These are phyloP conservation scores for Talaromyces sp. DNA, from an alignment of 2,329 filamentous ascomycete genomes.

Conservation along the genomic window DNA sequence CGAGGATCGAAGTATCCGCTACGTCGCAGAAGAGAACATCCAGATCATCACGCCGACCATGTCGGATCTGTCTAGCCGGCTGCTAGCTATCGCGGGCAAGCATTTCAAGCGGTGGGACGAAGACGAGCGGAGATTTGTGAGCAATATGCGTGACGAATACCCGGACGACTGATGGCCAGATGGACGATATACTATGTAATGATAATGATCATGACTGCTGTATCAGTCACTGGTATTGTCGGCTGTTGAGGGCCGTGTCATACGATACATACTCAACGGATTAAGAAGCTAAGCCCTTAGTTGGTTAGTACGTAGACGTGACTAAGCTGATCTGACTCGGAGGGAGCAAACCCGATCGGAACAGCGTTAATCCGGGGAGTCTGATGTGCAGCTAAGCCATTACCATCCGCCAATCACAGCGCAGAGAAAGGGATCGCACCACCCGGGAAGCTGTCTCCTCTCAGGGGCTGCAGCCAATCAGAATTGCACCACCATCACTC, in stretches of 20 bases:
- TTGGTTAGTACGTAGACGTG: no score
- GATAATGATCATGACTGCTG: neutral
- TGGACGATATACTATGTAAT: neutral
- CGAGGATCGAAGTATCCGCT: slow-evolving; percentile 65
- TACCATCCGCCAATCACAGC: neutral
- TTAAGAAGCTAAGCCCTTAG: no score
- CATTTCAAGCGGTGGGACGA: slow-evolving; percentile 85
- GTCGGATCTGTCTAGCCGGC: slow-evolving; percentile 45
- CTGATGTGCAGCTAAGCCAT: slow-evolving; percentile 3
- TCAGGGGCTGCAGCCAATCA: slow-evolving; percentile 11
- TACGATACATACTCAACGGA: neutral
- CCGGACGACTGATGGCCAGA: slow-evolving; percentile 65
- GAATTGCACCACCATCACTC: neutral
- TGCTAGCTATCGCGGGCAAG: slow-evolving; percentile 71
- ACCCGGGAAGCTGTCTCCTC: neutral
- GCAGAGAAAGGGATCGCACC: neutral
- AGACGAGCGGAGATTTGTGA: slow-evolving; percentile 67
- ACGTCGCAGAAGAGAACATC: slow-evolving; percentile 81
- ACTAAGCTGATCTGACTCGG: neutral
- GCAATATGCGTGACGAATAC: slow-evolving; percentile 78
- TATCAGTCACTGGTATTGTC: neutral
- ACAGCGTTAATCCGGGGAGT: neutral
- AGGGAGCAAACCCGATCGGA: neutral
- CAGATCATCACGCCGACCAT: slow-evolving; percentile 55
- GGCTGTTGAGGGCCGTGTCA: neutral